Evolutionary conservation across 345 rosid genomes (phyloP).

Genomic region (Syzygium aqueum): DNA sequence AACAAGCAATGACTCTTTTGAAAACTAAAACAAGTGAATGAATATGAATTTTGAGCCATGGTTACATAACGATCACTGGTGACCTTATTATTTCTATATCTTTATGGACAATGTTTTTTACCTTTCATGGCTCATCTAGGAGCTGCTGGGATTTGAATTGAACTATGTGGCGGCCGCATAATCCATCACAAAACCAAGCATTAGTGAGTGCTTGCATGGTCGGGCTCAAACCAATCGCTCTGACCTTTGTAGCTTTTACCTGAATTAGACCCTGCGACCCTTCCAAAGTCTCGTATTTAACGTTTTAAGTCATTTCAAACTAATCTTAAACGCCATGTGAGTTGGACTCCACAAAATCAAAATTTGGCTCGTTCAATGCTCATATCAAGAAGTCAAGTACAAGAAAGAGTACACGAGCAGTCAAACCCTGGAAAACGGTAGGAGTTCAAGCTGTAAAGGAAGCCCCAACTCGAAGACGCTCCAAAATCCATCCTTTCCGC

Average conservation of each 20-base stretch:
- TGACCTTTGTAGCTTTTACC: background rate
- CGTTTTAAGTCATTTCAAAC: background rate
- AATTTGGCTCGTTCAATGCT: background rate
- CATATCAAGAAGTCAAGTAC: background rate
- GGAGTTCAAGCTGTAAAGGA: background rate
- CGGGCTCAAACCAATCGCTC: background rate
- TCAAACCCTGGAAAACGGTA: background rate
- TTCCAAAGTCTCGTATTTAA: background rate
- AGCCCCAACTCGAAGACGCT: background rate
- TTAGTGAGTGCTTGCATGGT: background rate
- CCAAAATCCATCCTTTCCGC: background rate
- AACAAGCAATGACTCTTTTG: background rate
- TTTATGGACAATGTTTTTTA: background rate
- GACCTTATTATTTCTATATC: background rate
- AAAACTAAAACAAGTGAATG: background rate
- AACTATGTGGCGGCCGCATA: background rate
- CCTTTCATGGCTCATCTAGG: background rate
- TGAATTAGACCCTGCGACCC: background rate
- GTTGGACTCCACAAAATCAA: background rate
- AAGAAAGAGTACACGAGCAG: background rate
- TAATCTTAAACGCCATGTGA: background rate
- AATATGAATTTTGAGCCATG: background rate
- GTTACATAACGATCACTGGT: background rate
- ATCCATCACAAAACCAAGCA: background rate
- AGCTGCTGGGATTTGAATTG: background rate